These are phyloP conservation scores for Penicillium dipodomyicola DNA, from an alignment of 495 filamentous ascomycete species.

Conservation along the genomic window DNA sequence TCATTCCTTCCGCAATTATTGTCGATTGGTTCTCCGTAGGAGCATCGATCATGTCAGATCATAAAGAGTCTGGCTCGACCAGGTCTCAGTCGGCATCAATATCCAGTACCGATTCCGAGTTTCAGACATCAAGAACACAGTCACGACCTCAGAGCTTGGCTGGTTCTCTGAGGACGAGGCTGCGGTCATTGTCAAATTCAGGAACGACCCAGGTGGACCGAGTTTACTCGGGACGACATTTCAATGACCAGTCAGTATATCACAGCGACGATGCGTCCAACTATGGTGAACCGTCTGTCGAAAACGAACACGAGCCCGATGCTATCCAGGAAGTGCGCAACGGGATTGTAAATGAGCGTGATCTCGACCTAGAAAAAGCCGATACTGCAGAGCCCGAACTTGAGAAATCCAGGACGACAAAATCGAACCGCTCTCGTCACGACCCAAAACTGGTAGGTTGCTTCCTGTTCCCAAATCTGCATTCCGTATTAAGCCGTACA, in stretches of 20 bases:
- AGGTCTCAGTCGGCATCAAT: constrained; percentile 16
- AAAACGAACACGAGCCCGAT: constrained; percentile 13
- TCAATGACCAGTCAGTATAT: constrained; percentile 41
- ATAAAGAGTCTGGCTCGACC: constrained; percentile 57
- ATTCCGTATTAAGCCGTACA: constrained; percentile 16
- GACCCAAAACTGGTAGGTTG: constrained; percentile 32
- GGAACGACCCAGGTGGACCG: constrained; percentile 18
- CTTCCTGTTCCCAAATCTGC: not conserved
- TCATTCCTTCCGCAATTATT: not conserved
- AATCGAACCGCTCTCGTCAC: constrained; percentile 19
- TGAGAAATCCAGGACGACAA: constrained; percentile 25
- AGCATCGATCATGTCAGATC: constrained; percentile 1
- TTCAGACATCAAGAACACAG: constrained; percentile 3
- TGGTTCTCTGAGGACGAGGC: constrained; percentile 13
- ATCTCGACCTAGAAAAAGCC: constrained; percentile 32
- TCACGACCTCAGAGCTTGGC: not conserved
- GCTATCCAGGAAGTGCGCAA: constrained; percentile 26
- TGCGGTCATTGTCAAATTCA: constrained; percentile 9
- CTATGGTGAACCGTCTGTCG: constrained; percentile 6
- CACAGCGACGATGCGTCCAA: constrained; percentile 27
- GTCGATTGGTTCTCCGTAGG: not conserved
- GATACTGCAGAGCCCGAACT: constrained; percentile 15
- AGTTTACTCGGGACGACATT: constrained; percentile 34
- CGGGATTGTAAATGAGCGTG: constrained; percentile 34
- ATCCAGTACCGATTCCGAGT: constrained; percentile 19